Conservation (phyloP, 345 rosid genomes). For the Streptanthus diversifolius region DNA sequence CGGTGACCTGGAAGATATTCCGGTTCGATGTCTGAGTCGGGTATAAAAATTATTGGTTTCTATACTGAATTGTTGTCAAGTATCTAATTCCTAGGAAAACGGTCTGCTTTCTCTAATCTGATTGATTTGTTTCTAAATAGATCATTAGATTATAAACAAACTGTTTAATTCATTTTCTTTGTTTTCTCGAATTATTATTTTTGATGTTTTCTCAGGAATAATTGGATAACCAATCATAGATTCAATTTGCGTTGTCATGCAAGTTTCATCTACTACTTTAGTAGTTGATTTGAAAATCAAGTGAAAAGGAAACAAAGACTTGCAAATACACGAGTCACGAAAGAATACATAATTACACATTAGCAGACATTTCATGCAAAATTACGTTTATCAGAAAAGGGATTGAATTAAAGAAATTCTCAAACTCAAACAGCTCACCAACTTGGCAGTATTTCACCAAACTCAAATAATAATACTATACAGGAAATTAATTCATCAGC, state of each 20-base stretch:
- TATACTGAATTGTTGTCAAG: too few species aligned
- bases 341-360: background rate
- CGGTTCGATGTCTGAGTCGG: too few species aligned
- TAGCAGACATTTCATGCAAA: background rate
- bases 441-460: slow-evolving; percentile 26
- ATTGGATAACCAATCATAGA: background rate
- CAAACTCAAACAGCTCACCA: slow-evolving; percentile 28
- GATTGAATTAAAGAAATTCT: background rate
- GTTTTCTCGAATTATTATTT: too few species aligned
- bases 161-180: too few species aligned
- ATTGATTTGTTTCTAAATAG: background rate
- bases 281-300: background rate
- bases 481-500: slow-evolving; percentile 31
- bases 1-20: too few species aligned
- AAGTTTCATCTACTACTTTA: background rate
- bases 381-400: background rate
- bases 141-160: background rate
- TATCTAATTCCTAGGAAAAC: background rate
- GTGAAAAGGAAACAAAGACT: background rate
- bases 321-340: background rate
- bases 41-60: too few species aligned
- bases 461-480: slow-evolving; percentile 33
- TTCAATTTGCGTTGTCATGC: background rate
- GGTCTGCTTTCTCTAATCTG: background rate
- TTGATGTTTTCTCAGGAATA: background rate